These are phyloP conservation scores for Kurtzmaniella quercitrusa DNA, from an alignment of 1,139 yeast species.

Conservation along the genomic window DNA sequence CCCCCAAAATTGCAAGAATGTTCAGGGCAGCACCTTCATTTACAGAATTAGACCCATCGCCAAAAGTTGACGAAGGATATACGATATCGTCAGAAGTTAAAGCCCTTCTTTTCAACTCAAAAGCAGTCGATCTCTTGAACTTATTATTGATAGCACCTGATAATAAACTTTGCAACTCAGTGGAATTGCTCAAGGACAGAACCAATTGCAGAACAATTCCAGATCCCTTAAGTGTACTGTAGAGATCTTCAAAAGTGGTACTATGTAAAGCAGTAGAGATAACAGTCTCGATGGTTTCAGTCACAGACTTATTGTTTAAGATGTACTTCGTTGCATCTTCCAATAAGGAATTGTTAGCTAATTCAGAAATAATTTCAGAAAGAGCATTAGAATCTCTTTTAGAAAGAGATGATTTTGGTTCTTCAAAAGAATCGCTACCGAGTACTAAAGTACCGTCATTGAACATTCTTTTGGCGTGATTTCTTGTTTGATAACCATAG, in stretches of 20 bases:
- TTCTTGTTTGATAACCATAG: constrained; percentile 15
- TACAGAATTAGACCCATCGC: constrained; percentile 4
- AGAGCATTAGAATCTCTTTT: constrained; percentile 21
- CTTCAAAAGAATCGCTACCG: constrained; percentile 4
- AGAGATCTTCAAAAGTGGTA: constrained; percentile 20
- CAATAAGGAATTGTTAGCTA: constrained; percentile 22
- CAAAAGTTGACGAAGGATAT: constrained; percentile 5
- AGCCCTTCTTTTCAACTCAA: background rate
- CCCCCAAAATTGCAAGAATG: constrained; percentile 7
- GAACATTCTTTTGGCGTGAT: constrained; percentile 17
- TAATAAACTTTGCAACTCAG: constrained; percentile 14
- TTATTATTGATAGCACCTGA: constrained; percentile 12
- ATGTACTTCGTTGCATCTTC: constrained; percentile 19
- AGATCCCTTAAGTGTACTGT: constrained; percentile 22
- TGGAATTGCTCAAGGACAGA: constrained; percentile 13
- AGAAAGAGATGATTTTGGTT: constrained; percentile 8
- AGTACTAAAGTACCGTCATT: constrained; percentile 13
- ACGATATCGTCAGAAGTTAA: constrained; percentile 1
- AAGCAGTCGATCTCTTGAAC: constrained; percentile 11
- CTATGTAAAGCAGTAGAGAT: constrained; percentile 17
- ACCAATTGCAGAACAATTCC: constrained; percentile 20
- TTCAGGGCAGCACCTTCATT: constrained; percentile 2
- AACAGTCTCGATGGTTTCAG: constrained; percentile 18
- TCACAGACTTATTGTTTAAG: constrained; percentile 19
- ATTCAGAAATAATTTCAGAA: constrained; percentile 17